Conservation (phyloP, 176 grass and related monocot genomes). For the Oryza punctata region DNA sequence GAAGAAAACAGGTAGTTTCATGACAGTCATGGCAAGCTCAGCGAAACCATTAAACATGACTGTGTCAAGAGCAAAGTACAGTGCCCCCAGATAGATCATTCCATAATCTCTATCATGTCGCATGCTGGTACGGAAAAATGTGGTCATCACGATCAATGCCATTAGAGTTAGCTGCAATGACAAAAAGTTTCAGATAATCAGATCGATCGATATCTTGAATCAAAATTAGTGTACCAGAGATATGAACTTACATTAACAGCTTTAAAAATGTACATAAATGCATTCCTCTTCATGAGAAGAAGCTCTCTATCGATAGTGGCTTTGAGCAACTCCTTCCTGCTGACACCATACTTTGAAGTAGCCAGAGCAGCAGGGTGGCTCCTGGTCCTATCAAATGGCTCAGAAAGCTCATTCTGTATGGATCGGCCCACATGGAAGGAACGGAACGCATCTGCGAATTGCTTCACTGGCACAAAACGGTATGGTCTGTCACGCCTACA, state of each 20-base stretch:
- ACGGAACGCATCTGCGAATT: conserved; percentile 76
- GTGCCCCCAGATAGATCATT: conserved; percentile 67
- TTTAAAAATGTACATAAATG: conserved; percentile 96
- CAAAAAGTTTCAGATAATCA: conserved; percentile 33
- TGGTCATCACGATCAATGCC: conserved; percentile 73
- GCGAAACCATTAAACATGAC: conserved; percentile 89
- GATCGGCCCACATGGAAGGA: conserved; percentile 74
- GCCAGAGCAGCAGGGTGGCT: conserved; percentile 82
- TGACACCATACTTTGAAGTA: conserved; percentile 73
- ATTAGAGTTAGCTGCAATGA: conserved; percentile 67
- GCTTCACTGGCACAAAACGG: conserved; percentile 68
- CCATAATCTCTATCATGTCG: conserved; percentile 35
- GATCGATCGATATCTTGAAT: conserved; percentile 21
- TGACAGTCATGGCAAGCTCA: conserved; percentile 77
- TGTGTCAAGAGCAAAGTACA: conserved; percentile 70
- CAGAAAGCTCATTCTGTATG: conserved; percentile 53
- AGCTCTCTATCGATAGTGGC: conserved; percentile 85
- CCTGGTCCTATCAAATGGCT: conserved; percentile 75
- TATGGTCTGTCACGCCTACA: conserved; percentile 56
- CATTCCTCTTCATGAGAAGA: conserved; percentile 91
- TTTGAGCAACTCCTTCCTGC: conserved; percentile 65
- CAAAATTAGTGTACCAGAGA: conserved; percentile 10
- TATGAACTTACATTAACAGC: conserved; percentile 59
- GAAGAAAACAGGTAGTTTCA: conserved; percentile 83
- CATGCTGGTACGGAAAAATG: conserved; percentile 88